phyloP scores from a whole-genome alignment of 2,329 filamentous ascomycete genomes.

The Hypocreales sp. region DNA sequence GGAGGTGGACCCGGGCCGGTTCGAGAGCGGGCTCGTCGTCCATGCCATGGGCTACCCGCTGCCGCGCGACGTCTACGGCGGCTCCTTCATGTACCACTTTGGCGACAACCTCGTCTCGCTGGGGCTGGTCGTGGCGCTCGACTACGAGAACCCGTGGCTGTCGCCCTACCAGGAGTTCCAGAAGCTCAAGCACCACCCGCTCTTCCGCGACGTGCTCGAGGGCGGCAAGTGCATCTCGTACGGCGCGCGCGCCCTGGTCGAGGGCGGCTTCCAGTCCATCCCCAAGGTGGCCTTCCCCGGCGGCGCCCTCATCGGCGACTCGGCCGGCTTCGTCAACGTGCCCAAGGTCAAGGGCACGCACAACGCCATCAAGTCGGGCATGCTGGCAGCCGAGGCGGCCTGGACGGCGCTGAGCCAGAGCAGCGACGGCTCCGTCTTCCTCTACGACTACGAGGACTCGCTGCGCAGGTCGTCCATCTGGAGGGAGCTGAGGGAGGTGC shows the following conservation, averaged over 20 bases:
- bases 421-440: conserved; percentile 61
- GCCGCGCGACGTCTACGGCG: conserved; percentile 79
- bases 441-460: conserved; percentile 86
- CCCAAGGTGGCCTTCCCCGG: conserved; percentile 94
- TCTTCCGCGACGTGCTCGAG: conserved; percentile 75
- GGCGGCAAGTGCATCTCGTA: conserved; percentile 97
- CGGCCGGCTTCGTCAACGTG: conserved; percentile 90
- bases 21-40: conserved; percentile 67
- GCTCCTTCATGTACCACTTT: conserved; percentile 99
- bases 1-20: conserved; percentile 90
- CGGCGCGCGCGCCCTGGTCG: conserved; percentile 76
- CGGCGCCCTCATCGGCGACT: conserved; percentile 88
- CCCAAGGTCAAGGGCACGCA: conserved; percentile 98
- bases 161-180: conserved; percentile 95
- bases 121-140: conserved; percentile 80
- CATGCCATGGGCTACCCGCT: conserved; percentile 92
- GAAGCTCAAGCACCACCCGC: conserved; percentile 94
- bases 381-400: conserved; percentile 86
- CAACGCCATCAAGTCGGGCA: conserved; percentile 93
- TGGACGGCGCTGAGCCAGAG: conserved; percentile 53
- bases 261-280: conserved; percentile 95
- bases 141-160: conserved; percentile 94
- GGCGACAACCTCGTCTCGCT: conserved; percentile 91
- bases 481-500: conserved; percentile 86
- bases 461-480: conserved; percentile 79